Base-by-base conservation (phyloP, 2,329 filamentous ascomycete species). In the Pestalotiopsis sp. region DNA sequence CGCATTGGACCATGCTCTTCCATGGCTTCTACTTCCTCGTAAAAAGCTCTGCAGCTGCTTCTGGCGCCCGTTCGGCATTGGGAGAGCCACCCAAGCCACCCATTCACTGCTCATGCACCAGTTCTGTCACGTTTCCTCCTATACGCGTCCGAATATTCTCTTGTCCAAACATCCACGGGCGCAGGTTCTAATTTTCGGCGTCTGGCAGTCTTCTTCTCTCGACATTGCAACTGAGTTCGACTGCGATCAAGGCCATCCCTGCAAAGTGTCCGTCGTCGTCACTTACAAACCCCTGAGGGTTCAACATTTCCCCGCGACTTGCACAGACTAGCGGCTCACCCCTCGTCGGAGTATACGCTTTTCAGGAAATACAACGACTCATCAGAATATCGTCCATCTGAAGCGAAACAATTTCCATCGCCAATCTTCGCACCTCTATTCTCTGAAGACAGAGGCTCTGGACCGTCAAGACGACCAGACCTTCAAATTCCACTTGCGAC, bases 241-340 rank as follows among this genome's bases (percentile, higher is more conserved):
- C 38, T 17, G 31, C 23, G 45, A 36, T 13, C 23, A 52, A 58
- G 57, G 65, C 31, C 39, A 67, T 62, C 65, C 65, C 65, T 67
- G 65, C 41, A 67, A 38, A 25, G 36, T 52, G 62, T 58, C 65
- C 65, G 65, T 52, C 20, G 20, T 55, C 52, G 63, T 65, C 27
- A 23, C 27, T 65, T n/a, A 23, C 20, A 36, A 55, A 65, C 31
- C 63, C 64, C 36, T 59, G 55, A 66, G 52, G 49, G 41, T 65
- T 58, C 13, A 45, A 45, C 23, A 25, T 58, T 39, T 57, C 49
- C 45, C 64, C 64, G 31, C 62, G 39, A 45, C 39, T 23, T 38
- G 20, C 20, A 9, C n/a, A 23, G 39, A 27, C 45, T 64, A 55
- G 27, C 38, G 23, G 45, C 45, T n/a, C 20, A n/a, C 20, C 45